Conservation (phyloP, 352 stramenopile genomes). For the Phytophthora kernoviae region DNA sequence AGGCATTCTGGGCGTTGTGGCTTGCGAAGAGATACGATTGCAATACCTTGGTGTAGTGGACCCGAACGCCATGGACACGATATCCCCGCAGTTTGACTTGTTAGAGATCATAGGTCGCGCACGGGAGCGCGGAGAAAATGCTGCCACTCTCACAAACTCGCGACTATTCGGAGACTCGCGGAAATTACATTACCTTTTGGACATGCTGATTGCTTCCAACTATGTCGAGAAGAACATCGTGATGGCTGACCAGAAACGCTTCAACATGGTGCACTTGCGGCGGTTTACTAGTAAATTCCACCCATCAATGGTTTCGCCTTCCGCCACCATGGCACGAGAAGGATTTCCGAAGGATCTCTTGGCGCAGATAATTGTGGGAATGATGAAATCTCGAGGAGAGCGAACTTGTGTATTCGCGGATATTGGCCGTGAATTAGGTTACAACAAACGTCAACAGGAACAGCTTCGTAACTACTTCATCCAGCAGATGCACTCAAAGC, state of each 20-base stretch:
- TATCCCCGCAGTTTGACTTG: constrained; percentile 75
- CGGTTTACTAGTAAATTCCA: constrained; percentile 70
- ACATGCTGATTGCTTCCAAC: constrained; percentile 66
- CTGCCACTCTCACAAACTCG: constrained; percentile 56
- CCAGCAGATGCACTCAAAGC: constrained; percentile 64
- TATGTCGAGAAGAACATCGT: constrained; percentile 84
- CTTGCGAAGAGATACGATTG: constrained; percentile 65
- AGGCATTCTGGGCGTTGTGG: constrained; percentile 71
- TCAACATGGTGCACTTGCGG: constrained; percentile 83
- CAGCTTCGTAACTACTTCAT: constrained; percentile 86
- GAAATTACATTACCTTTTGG: constrained; percentile 84
- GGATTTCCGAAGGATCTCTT: constrained; percentile 68
- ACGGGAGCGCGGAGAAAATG: constrained; percentile 63
- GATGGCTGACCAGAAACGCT: constrained; percentile 62
- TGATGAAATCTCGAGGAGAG: constrained; percentile 68
- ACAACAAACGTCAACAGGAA: constrained; percentile 78
- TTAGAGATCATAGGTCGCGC: constrained; percentile 78
- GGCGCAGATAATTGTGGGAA: constrained; percentile 61
- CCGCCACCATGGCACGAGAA: constrained; percentile 55
- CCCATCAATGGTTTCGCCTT: constrained; percentile 68
- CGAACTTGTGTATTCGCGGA: constrained; percentile 84
- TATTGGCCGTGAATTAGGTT: constrained; percentile 80
- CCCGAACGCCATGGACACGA: constrained; percentile 53
- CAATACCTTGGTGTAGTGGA: constrained; percentile 74
- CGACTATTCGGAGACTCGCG: constrained; percentile 69